Percentiles rank a stretch among this genome's conserved stretches.
Evolutionary conservation across 306 rosid genomes (phyloP).

Genomic region (Lablab purpureus): DNA sequence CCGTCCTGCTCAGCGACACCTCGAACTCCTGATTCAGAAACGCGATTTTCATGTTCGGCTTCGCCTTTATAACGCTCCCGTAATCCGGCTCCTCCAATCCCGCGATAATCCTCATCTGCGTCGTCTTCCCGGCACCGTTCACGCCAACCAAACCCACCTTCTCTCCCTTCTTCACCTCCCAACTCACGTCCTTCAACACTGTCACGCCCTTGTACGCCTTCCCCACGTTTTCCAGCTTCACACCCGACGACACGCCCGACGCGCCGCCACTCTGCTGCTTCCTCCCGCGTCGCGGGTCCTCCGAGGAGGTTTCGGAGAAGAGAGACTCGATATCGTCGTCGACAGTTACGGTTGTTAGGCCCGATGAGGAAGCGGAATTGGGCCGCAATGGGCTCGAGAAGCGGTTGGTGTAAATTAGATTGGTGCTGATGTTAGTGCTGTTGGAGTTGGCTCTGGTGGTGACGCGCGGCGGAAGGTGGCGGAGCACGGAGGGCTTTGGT

Average conservation of each 20-base stretch:
- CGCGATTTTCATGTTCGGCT: conserved; percentile 79
- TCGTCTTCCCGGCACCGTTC: conserved; percentile 95
- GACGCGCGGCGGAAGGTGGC: conserved; percentile 45
- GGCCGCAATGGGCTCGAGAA: conserved; percentile 38
- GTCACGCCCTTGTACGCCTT: conserved; percentile 84
- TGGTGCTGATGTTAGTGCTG: conserved; percentile 32
- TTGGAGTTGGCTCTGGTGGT: conserved; percentile 21
- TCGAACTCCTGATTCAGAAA: conserved; percentile 94
- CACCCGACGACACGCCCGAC: conserved; percentile 82
- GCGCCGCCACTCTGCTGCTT: conserved; percentile 66
- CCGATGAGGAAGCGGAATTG: conserved; percentile 32
- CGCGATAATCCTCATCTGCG: conserved; percentile 91
- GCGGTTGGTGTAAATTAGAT: conserved; percentile 46
- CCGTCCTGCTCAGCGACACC: conserved; percentile 84
- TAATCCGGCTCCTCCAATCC: conserved; percentile 90
- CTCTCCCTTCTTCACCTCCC: conserved; percentile 96
- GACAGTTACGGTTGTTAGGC: conserved; percentile 60
- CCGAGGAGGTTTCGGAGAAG: conserved; percentile 55
- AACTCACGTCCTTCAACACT: conserved; percentile 75
- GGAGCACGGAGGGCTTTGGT: conserved; percentile 44
- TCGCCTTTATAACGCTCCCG: conserved; percentile 81
- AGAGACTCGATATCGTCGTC: conserved; percentile 74
- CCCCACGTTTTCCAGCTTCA: conserved; percentile 74
- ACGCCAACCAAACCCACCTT: conserved; percentile 96
- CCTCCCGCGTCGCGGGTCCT: conserved; percentile 45